Evolutionary conservation across 2,329 filamentous ascomycete species (phyloP).

Genomic region (Blastomyces percursus): DNA sequence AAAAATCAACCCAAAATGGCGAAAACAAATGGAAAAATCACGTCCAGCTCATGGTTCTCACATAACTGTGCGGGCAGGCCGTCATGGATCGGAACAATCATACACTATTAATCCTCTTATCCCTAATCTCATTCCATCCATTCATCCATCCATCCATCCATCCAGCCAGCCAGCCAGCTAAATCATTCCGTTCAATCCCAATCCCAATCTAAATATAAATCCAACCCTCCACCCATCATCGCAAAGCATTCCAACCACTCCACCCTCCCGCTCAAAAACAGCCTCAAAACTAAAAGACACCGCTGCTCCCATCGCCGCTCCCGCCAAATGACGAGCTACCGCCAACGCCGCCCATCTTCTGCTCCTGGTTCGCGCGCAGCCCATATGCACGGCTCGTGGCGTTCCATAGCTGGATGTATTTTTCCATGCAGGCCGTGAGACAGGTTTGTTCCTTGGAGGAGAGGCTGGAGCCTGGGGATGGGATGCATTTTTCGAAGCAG

Average conservation of each 20-base stretch:
- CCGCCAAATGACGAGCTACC: neutral
- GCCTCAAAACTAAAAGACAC: neutral
- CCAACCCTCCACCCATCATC: neutral
- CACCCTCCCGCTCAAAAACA: neutral
- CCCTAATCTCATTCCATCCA: neutral
- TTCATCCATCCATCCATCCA: neutral
- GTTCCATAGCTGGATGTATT: conserved; percentile 76
- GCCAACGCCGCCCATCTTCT: conserved; percentile 35
- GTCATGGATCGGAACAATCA: neutral
- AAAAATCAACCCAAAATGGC: neutral
- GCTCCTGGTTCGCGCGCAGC: conserved; percentile 44
- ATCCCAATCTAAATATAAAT: neutral
- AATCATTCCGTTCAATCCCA: neutral
- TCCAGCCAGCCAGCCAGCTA: neutral
- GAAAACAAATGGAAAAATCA: neutral
- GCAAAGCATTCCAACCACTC: neutral
- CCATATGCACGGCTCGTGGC: conserved; percentile 59
- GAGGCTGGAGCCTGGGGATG: conserved; percentile 52
- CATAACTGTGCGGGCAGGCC: neutral
- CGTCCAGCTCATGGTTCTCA: neutral
- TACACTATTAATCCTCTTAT: neutral
- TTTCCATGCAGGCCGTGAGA: conserved; percentile 68
- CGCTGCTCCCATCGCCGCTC: neutral
- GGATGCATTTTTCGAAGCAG: conserved; percentile 68
- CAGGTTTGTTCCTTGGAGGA: conserved; percentile 59